phyloP scores from a whole-genome alignment of 345 rosid species.

The Gossypium ekmanianum region DNA sequence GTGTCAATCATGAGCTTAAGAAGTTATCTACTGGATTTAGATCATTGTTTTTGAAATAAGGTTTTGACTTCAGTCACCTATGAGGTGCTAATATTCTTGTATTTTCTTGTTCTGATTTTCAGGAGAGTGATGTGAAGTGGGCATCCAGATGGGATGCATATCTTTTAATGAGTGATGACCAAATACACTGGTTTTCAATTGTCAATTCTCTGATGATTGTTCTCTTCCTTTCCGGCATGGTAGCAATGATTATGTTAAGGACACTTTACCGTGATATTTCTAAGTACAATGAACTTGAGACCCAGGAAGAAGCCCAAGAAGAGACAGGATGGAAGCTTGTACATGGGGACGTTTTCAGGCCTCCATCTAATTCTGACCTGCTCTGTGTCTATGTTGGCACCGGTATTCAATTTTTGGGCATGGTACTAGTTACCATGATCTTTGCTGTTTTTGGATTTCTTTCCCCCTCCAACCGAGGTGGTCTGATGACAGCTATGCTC shows the following conservation, averaged over 20 bases:
- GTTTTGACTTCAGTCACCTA: neutral
- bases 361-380: conserved; percentile 37
- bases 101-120: conserved; percentile 12
- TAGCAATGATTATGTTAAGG: conserved; percentile 78
- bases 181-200: conserved; percentile 81
- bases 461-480: conserved; percentile 40
- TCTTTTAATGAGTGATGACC: conserved; percentile 30
- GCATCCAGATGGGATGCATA: conserved; percentile 90
- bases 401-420: conserved; percentile 1
- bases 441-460: conserved; percentile 1
- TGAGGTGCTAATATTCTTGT: conserved; percentile 13
- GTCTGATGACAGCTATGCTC: conserved; percentile 86
- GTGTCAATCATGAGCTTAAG: neutral
- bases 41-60: neutral
- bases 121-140: conserved; percentile 86
- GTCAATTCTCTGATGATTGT: conserved; percentile 81
- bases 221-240: conserved; percentile 81
- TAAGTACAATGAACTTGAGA: conserved; percentile 74
- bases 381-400: conserved; percentile 6
- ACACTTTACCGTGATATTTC: conserved; percentile 82
- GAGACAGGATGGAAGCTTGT: conserved; percentile 88
- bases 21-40: neutral
- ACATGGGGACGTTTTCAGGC: conserved; percentile 77
- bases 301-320: conserved; percentile 85
- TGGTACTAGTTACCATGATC: conserved; percentile 6